Conservation (phyloP, 2,329 filamentous ascomycete genomes). For the Trichoderma sp. region DNA sequence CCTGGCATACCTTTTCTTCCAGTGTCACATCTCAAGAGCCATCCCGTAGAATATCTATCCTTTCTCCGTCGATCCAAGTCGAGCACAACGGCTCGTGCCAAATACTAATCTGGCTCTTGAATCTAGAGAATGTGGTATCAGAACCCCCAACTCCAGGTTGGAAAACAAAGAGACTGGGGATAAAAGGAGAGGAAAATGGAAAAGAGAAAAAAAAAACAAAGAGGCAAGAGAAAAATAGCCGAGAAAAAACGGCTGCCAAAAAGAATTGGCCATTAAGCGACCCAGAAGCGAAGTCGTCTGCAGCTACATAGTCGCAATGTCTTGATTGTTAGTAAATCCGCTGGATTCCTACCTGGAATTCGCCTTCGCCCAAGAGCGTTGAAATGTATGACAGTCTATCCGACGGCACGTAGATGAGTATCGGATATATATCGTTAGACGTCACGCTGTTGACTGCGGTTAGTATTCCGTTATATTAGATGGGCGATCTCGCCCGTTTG, state of each 20-base stretch:
- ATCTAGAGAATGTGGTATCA: background rate
- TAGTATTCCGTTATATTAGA: constrained; percentile 12
- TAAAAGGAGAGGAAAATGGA: background rate
- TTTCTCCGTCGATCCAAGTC: background rate
- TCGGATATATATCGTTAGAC: background rate
- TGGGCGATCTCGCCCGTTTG: background rate
- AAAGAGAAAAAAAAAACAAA: background rate
- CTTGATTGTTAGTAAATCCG: background rate
- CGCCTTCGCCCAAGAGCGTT: background rate
- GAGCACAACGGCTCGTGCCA: background rate
- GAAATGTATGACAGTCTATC: background rate
- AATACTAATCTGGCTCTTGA: constrained; percentile 1
- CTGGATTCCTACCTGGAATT: constrained; percentile 4
- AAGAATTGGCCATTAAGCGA: background rate
- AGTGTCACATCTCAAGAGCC: background rate
- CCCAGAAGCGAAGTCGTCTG: background rate
- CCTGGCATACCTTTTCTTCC: background rate
- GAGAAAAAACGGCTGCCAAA: background rate
- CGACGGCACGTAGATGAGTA: background rate
- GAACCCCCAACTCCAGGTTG: background rate
- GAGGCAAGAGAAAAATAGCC: background rate
- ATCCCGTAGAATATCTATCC: background rate
- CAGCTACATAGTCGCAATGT: background rate
- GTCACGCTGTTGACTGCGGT: constrained; percentile 13
- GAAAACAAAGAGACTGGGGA: background rate